These are phyloP conservation scores for Fulvia fulva DNA, from an alignment of 2,329 filamentous ascomycete genomes.

Conservation along the genomic window DNA sequence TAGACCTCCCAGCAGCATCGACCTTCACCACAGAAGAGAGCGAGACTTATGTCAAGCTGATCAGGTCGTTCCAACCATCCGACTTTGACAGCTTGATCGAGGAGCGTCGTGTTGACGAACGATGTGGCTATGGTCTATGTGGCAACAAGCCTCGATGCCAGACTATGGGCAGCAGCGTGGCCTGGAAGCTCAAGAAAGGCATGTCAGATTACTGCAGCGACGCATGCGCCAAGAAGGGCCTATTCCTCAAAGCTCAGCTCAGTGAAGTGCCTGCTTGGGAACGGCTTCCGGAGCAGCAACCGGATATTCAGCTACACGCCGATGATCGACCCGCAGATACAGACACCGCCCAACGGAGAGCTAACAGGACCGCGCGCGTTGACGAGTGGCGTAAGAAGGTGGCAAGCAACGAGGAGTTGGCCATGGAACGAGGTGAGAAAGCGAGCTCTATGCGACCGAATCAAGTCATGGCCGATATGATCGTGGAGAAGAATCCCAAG, in stretches of 20 bases:
- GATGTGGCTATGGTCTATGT: conserved; percentile 84
- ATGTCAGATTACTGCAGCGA: conserved; percentile 84
- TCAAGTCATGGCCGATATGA: conserved; percentile 30
- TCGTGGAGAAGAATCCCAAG: conserved; percentile 32
- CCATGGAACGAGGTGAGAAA: conserved; percentile 43
- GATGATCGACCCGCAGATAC: conserved; percentile 25
- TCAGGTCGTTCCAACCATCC: conserved; percentile 73
- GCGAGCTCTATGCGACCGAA: conserved; percentile 26
- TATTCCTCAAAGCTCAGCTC: conserved; percentile 87
- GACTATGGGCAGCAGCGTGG: conserved; percentile 50
- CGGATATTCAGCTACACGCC: conserved; percentile 39
- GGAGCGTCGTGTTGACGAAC: conserved; percentile 78
- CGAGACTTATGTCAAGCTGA: conserved; percentile 59
- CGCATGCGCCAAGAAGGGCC: conserved; percentile 70
- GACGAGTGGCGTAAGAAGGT: conserved; percentile 29
- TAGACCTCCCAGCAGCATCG: conserved; percentile 56
- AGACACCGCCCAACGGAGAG: conserved; percentile 23
- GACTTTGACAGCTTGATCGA: conserved; percentile 87
- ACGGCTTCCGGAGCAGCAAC: conserved; percentile 51
- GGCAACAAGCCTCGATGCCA: conserved; percentile 52
- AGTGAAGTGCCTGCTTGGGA: conserved; percentile 83
- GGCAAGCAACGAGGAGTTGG: conserved; percentile 36
- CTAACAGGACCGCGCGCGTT: conserved; percentile 31
- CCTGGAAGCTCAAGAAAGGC: conserved; percentile 66
- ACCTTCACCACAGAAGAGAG: conserved; percentile 56